Conservation (phyloP, 305 asterid species). For the Fraxinus angustifolia region DNA sequence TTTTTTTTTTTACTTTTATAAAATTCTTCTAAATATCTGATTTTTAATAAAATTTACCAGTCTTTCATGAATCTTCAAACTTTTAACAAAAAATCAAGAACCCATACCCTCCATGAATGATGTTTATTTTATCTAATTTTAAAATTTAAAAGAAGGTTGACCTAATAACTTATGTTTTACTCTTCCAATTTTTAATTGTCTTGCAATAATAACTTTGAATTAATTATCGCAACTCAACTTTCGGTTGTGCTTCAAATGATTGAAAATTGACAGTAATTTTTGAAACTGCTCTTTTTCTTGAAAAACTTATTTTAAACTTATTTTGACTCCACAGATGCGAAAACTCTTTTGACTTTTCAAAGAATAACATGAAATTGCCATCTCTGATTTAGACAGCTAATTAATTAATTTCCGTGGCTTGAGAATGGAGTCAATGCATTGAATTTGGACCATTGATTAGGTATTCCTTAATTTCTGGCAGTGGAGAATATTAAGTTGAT, state of each 20-base stretch:
- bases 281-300: not conserved
- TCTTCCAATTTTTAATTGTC: not conserved
- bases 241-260: not conserved
- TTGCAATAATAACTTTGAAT: not conserved
- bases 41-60: no score
- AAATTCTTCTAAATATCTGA: no score
- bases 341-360: no score
- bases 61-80: not conserved
- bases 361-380: not conserved
- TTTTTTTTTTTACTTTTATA: no score
- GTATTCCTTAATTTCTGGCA: no score
- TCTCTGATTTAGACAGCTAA: not conserved
- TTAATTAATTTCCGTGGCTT: not conserved
- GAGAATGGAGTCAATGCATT: not conserved
- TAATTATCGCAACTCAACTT: not conserved
- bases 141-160: not conserved
- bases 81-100: no score
- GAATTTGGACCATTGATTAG: not conserved
- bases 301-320: no score
- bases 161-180: not conserved
- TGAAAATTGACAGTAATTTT: not conserved
- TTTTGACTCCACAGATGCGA: not conserved
- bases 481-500: no score
- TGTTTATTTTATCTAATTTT: no score
- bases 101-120: no score